Evolutionary conservation across 1,139 yeast species (phyloP).

Genomic region (Diutina rugosa): DNA sequence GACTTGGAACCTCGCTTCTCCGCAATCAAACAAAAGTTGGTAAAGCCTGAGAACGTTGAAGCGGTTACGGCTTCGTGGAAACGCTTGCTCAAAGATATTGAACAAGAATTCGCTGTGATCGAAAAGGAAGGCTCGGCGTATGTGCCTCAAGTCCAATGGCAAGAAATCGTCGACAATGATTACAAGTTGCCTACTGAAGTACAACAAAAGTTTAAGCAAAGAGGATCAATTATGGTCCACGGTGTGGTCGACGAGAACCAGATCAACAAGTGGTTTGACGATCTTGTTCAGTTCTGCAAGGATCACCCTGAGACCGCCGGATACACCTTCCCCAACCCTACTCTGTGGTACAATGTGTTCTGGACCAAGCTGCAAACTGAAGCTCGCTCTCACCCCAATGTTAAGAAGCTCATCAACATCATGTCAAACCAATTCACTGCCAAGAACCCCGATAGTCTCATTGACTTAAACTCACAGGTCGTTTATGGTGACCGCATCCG

Average conservation of each 20-base stretch:
- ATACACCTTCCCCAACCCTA: conserved; percentile 16
- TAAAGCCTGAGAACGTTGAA: conserved; percentile 11
- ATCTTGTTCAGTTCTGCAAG: conserved; percentile 11
- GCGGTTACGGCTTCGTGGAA: conserved; percentile 13
- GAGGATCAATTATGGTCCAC: conserved; percentile 12
- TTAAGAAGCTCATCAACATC: conserved; percentile 15
- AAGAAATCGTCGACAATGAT: conserved; percentile 7
- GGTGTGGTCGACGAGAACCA: conserved; percentile 10
- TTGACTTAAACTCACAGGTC: conserved; percentile 13
- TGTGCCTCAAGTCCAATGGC: conserved; percentile 11
- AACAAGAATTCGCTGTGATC: conserved; percentile 8
- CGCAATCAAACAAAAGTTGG: conserved; percentile 9
- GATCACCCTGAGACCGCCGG: conserved; percentile 20
- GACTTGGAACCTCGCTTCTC: conserved; percentile 8
- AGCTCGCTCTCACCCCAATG: conserved; percentile 29
- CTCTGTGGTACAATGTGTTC: conserved; percentile 12
- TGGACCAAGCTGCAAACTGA: conserved; percentile 31
- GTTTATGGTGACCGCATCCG: conserved; percentile 28
- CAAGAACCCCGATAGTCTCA: conserved; percentile 7
- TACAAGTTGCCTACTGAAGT: conserved; percentile 8
- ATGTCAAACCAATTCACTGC: conserved; percentile 22
- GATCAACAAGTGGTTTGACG: conserved; percentile 10
- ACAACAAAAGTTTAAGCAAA: conserved; percentile 6
- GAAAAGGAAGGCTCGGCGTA: conserved; percentile 7
- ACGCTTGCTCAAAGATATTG: conserved; percentile 10